phyloP scores from a whole-genome alignment of 2,329 filamentous ascomycete species.

The Pyrenophora graminea region DNA sequence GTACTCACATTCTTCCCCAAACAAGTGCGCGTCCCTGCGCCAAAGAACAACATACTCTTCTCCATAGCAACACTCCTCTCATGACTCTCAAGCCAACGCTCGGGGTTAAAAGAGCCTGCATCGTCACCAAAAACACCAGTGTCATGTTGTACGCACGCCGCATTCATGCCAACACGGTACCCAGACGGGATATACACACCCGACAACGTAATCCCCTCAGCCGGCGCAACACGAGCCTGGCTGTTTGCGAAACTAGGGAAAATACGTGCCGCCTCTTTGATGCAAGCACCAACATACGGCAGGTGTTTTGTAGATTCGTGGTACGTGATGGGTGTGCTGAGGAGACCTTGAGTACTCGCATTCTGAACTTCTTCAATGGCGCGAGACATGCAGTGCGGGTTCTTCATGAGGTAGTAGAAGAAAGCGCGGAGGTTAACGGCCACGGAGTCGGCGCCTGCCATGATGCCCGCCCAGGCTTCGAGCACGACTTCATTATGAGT shows the following conservation, averaged over 20 bases:
- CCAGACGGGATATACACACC: constrained; percentile 42
- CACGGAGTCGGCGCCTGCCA: constrained; percentile 46
- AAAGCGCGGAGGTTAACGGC: constrained; percentile 38
- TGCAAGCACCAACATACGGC: constrained; percentile 36
- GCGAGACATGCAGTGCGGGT: constrained; percentile 28
- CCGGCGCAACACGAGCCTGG: constrained; percentile 36
- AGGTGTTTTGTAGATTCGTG: constrained; percentile 25
- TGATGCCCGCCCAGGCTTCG: constrained; percentile 35
- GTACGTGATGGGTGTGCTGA: constrained; percentile 26
- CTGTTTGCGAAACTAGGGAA: constrained; percentile 19
- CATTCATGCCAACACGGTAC: constrained; percentile 42
- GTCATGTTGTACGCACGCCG: constrained; percentile 46
- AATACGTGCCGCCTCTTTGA: constrained; percentile 36
- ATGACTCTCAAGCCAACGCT: constrained; percentile 52
- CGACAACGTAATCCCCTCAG: constrained; percentile 19
- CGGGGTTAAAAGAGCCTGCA: constrained; percentile 52
- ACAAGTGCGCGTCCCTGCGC: constrained; percentile 26
- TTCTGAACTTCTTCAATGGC: constrained; percentile 26
- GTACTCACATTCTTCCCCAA: constrained; percentile 26
- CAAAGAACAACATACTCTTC: constrained; percentile 16
- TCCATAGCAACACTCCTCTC: constrained; percentile 23
- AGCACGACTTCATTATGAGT: constrained; percentile 34
- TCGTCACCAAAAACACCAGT: constrained; percentile 52
- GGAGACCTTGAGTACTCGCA: constrained; percentile 2
- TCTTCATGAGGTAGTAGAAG: constrained; percentile 47